These are phyloP conservation scores for Catunica adiposa DNA, from an alignment of 2,329 filamentous ascomycete species.

Conservation along the genomic window DNA sequence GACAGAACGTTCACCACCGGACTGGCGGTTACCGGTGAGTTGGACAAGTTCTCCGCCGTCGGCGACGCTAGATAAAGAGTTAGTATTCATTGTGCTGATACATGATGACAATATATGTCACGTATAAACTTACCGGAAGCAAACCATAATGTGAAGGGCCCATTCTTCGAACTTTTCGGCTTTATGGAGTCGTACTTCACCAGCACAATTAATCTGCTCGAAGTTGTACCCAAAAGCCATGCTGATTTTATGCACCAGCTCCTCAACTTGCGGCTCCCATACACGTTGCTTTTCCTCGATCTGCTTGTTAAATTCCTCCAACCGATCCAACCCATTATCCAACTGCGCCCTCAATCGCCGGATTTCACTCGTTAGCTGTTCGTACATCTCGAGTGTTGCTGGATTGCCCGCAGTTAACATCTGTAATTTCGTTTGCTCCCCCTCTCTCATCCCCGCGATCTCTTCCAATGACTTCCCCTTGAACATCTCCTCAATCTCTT, in stretches of 20 bases:
- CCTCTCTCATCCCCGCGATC: constrained; percentile 56
- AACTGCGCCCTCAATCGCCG: constrained; percentile 42
- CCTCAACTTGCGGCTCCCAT: constrained; percentile 77
- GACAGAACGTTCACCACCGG: constrained; percentile 86
- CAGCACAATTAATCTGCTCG: constrained; percentile 81
- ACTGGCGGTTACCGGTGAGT: constrained; percentile 83
- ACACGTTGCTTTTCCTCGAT: constrained; percentile 50
- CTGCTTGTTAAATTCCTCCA: constrained; percentile 37
- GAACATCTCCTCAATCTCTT: constrained; percentile 29
- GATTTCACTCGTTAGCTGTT: constrained; percentile 56
- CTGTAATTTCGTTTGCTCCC: constrained; percentile 58
- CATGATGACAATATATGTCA: constrained; percentile 14
- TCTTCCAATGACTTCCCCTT: constrained; percentile 40
- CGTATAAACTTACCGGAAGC: constrained; percentile 54
- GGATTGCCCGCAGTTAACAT: constrained; percentile 66
- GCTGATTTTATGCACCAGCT: constrained; percentile 64
- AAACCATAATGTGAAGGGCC: constrained; percentile 87
- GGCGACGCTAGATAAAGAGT: constrained; percentile 8
- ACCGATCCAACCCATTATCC: constrained; percentile 34
- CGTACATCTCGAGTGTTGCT: constrained; percentile 59
- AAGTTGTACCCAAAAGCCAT: constrained; percentile 88
- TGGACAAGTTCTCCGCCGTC: constrained; percentile 15
- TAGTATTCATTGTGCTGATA: neutral
- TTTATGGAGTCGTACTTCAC: constrained; percentile 77
- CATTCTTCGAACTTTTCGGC: constrained; percentile 86